Evolutionary conservation across 2,329 filamentous ascomycete genomes (phyloP).

Genomic region (Monosporascus sp.): DNA sequence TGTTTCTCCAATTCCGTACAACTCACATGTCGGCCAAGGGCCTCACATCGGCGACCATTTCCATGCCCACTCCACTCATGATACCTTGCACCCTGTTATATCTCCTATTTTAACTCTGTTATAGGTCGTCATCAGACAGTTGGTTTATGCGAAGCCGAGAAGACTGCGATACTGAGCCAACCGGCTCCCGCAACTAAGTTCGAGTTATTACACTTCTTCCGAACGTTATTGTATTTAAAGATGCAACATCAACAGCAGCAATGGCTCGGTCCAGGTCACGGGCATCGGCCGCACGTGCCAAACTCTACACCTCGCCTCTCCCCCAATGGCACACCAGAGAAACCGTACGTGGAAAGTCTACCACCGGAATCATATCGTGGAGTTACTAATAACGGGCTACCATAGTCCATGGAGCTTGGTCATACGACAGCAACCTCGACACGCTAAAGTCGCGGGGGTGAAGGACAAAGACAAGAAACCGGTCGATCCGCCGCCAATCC

Average conservation of each 20-base stretch:
- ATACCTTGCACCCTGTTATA: too few relatives aligned
- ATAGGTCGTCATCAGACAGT: too few relatives aligned
- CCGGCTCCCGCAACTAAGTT: background rate
- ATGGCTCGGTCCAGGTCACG: background rate
- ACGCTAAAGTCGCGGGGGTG: constrained; percentile 5
- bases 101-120: too few relatives aligned
- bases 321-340: background rate
- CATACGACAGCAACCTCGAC: constrained; percentile 5
- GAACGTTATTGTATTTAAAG: background rate
- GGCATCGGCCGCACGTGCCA: background rate
- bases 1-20: too few relatives aligned
- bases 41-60: too few relatives aligned
- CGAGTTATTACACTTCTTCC: background rate
- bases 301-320: background rate
- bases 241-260: background rate
- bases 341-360: background rate
- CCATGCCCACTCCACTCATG: too few relatives aligned
- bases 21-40: too few relatives aligned
- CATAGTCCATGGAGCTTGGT: background rate
- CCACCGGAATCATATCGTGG: background rate
- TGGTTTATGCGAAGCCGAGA: background rate
- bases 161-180: background rate
- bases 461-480: constrained; percentile 65
- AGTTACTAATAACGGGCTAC: background rate
- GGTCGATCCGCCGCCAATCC: constrained; percentile 80